These are phyloP conservation scores for Paxillus involutus DNA, from an alignment of 768 basidiomycete genomes.

Conservation along the genomic window DNA sequence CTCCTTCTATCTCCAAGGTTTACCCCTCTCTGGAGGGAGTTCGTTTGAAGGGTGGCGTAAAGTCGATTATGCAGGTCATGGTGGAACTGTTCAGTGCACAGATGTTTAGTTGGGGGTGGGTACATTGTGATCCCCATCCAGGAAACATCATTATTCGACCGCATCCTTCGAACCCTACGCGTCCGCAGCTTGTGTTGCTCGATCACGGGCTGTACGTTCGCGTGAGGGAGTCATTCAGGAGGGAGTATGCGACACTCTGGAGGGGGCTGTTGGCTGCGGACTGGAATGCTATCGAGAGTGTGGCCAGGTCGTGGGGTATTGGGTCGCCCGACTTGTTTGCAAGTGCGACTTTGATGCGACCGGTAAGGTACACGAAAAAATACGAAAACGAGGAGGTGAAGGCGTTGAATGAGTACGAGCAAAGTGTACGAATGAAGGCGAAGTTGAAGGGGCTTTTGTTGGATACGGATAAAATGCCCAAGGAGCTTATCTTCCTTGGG, in stretches of 20 bases:
- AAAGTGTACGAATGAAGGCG: constrained; percentile 66
- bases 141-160: constrained; percentile 79
- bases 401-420: constrained; percentile 63
- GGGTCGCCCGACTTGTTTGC: constrained; percentile 72
- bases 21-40: constrained; percentile 16
- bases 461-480: constrained; percentile 80
- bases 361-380: constrained; percentile 40
- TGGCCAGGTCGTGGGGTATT: constrained; percentile 66
- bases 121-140: constrained; percentile 77
- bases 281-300: constrained; percentile 47
- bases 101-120: constrained; percentile 92
- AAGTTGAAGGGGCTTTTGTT: constrained; percentile 62
- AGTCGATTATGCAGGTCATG: constrained; percentile 79
- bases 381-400: constrained; percentile 6
- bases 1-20: background rate
- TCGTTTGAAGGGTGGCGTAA: constrained; percentile 58
- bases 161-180: constrained; percentile 17
- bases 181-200: constrained; percentile 74
- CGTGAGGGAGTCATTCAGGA: constrained; percentile 63
- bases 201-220: constrained; percentile 92
- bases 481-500: constrained; percentile 71
- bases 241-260: constrained; percentile 82
- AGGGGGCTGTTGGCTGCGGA: constrained; percentile 58
- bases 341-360: constrained; percentile 69
- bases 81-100: constrained; percentile 85